A percentile compares a stretch with the other conserved stretches of the same genome.
Evolutionary conservation across 768 basidiomycete species (phyloP).

Genomic region (Rhizopogon vinicolor): DNA sequence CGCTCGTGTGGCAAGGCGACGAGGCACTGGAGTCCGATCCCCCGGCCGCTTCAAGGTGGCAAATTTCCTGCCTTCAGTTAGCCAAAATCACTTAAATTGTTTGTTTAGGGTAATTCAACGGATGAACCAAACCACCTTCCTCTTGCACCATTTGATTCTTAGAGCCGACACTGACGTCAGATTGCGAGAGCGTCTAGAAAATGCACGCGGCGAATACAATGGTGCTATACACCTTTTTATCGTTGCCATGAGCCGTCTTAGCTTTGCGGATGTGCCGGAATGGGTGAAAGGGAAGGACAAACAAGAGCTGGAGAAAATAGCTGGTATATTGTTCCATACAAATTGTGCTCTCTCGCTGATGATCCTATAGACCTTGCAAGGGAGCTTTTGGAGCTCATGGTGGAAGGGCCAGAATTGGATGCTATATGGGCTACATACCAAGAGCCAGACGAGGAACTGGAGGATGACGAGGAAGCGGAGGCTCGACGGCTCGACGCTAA

Average conservation of each 20-base stretch:
- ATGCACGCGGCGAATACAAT: constrained; percentile 53
- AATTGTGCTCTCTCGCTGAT: constrained; percentile 2
- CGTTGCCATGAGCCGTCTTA: constrained; percentile 72
- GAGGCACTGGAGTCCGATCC: constrained; percentile 35
- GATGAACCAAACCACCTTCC: constrained; percentile 48
- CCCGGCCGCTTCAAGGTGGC: constrained; percentile 23
- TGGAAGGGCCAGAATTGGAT: constrained; percentile 70
- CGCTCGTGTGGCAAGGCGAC: constrained; percentile 65
- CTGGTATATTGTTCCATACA: constrained; percentile 35
- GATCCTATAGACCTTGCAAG: constrained; percentile 46
- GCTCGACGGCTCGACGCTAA: constrained; percentile 14
- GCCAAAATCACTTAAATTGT: background rate
- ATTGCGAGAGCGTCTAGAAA: constrained; percentile 55
- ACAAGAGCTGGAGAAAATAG: constrained; percentile 38
- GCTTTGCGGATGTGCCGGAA: constrained; percentile 61
- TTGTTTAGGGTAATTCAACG: constrained; percentile 43
- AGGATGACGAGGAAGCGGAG: constrained; percentile 54
- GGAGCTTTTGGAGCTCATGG: constrained; percentile 60
- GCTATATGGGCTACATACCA: constrained; percentile 60
- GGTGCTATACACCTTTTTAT: constrained; percentile 67
- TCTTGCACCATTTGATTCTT: constrained; percentile 64
- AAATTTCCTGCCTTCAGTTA: background rate
- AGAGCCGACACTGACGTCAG: constrained; percentile 41
- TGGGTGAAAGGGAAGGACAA: constrained; percentile 44
- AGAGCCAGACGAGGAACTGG: constrained; percentile 35